Evolutionary conservation across 2,329 filamentous ascomycete genomes (phyloP).

Genomic region (Saccharata proteae): DNA sequence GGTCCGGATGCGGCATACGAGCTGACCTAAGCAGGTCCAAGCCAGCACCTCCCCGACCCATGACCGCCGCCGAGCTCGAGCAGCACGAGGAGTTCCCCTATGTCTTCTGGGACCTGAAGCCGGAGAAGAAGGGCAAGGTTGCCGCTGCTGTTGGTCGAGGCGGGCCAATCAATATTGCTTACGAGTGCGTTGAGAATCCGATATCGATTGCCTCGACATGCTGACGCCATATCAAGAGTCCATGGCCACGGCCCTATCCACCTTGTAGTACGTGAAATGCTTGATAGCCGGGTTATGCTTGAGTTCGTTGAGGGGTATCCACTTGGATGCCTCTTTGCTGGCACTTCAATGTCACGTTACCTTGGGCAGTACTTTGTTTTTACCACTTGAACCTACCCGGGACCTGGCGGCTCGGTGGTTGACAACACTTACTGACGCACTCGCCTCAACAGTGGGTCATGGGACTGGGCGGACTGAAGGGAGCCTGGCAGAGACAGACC

Average conservation of each 20-base stretch:
- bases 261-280: conserved; percentile 63
- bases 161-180: conserved; percentile 63
- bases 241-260: conserved; percentile 64
- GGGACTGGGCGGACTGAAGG: conserved; percentile 59
- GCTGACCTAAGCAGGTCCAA: background rate
- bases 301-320: no score
- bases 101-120: conserved; percentile 56
- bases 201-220: no score
- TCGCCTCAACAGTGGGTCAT: conserved; percentile 53
- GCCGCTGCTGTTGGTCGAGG: conserved; percentile 58
- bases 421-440: conserved; percentile 5
- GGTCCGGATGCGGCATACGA: background rate
- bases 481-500: conserved; percentile 73
- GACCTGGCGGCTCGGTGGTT: no score
- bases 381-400: no score
- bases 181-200: no score
- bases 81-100: conserved; percentile 55
- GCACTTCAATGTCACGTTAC: no score
- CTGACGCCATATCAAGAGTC: no score
- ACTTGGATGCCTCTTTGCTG: no score
- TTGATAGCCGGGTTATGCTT: no score
- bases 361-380: no score
- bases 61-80: conserved; percentile 46
- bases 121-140: conserved; percentile 48
- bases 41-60: conserved; percentile 15